Evolutionary conservation across 306 rosid genomes (phyloP).

Genomic region (Echinosophora koreensis): DNA sequence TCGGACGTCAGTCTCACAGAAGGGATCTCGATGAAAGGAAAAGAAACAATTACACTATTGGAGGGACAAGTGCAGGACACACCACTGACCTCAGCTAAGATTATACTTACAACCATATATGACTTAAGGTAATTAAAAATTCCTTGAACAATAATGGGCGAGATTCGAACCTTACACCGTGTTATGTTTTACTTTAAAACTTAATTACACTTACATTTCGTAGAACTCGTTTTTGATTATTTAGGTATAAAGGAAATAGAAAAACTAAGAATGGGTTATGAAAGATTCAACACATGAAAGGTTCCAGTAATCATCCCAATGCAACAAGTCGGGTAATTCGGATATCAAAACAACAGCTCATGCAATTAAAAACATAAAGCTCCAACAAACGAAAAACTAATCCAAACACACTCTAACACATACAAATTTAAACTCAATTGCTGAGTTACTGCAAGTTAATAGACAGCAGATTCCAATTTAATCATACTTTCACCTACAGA

Average conservation of each 20-base stretch:
- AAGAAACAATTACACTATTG: neutral
- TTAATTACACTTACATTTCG: neutral
- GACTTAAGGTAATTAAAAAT: neutral
- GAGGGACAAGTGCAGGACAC: neutral
- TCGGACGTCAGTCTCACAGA: too few species aligned
- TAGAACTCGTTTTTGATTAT: neutral
- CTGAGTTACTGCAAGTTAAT: too few species aligned
- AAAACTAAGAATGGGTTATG: neutral
- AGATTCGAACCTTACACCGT: too few species aligned
- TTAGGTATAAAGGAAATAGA: neutral
- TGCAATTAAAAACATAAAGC: too few species aligned
- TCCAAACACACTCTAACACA: neutral
- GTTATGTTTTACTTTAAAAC: neutral
- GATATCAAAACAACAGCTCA: too few species aligned
- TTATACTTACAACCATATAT: neutral
- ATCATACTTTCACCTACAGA: neutral
- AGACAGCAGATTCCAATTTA: neutral
- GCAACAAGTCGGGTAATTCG: conserved; percentile 12
- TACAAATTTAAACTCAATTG: too few species aligned
- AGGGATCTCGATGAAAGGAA: too few species aligned
- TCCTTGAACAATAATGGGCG: neutral
- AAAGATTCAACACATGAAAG: neutral
- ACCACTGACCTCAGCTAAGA: neutral
- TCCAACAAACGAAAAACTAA: neutral
- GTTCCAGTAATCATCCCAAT: neutral